Conservation (phyloP, 176 grass and related monocot genomes). For the Ensete ventricosum region DNA sequence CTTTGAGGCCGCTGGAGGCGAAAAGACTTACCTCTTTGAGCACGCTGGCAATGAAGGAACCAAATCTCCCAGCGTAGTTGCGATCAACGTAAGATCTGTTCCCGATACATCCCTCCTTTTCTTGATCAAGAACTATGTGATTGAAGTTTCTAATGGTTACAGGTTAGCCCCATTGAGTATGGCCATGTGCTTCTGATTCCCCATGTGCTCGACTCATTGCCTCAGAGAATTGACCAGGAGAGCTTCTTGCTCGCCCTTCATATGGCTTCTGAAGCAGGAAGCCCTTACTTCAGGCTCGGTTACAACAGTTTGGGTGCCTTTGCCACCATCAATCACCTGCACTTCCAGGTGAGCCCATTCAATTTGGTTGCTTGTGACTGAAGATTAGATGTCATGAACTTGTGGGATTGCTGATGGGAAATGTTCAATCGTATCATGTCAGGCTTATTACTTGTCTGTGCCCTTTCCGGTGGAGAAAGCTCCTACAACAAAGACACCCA, state of each 20-base stretch:
- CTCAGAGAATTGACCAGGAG: slow-evolving; percentile 68
- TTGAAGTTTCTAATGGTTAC: neutral
- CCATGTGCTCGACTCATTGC: slow-evolving; percentile 48
- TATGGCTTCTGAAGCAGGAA: slow-evolving; percentile 61
- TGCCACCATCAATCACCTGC: slow-evolving; percentile 87
- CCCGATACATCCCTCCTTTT: too few relatives aligned
- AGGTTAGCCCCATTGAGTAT: slow-evolving; percentile 93
- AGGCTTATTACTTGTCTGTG: slow-evolving; percentile 78
- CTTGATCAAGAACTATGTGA: too few relatives aligned
- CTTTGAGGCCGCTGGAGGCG: slow-evolving; percentile 27
- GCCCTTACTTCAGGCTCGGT: slow-evolving; percentile 68
- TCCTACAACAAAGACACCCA: slow-evolving; percentile 48
- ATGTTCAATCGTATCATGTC: neutral
- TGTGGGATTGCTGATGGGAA: neutral
- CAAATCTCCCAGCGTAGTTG: slow-evolving; percentile 36
- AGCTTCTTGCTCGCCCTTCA: slow-evolving; percentile 66
- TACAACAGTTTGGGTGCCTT: slow-evolving; percentile 96
- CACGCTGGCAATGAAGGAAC: slow-evolving; percentile 21
- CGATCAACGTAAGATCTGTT: slow-evolving; percentile 46
- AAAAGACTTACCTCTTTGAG: slow-evolving; percentile 28
- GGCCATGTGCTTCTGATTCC: slow-evolving; percentile 85
- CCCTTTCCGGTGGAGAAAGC: slow-evolving; percentile 93
- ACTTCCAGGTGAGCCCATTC: slow-evolving; percentile 59
- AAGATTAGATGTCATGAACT: neutral
- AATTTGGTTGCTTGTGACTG: neutral